These are phyloP conservation scores for Trypanosoma congolense DNA, from an alignment of 208 protist genomes.

Conservation along the genomic window DNA sequence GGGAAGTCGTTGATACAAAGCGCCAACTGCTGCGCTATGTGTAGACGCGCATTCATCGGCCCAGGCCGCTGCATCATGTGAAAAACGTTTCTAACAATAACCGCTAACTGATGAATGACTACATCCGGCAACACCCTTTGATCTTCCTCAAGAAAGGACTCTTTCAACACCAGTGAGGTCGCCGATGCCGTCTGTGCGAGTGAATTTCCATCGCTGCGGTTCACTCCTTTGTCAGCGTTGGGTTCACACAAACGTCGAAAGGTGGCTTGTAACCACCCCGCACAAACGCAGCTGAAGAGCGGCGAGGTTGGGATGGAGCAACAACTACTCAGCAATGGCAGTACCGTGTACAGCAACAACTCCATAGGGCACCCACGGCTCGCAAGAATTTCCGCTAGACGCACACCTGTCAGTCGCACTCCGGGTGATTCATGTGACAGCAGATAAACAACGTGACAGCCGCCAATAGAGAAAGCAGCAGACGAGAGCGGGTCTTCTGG, in stretches of 20 bases:
- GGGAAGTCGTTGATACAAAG: slow-evolving; percentile 15
- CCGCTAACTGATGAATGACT: not conserved
- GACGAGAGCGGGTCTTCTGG: slow-evolving; percentile 10
- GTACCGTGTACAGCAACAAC: slow-evolving; percentile 17
- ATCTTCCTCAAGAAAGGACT: not conserved
- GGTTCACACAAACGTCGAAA: slow-evolving; percentile 3
- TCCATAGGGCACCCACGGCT: slow-evolving; percentile 11
- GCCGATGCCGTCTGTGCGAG: not conserved
- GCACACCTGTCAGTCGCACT: slow-evolving; percentile 31
- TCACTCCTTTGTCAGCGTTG: not conserved
- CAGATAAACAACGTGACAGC: slow-evolving; percentile 24
- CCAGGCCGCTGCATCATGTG: not conserved
- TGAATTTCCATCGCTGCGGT: not conserved
- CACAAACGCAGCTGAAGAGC: slow-evolving; percentile 16
- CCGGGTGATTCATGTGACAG: slow-evolving; percentile 26
- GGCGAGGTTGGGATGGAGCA: not conserved
- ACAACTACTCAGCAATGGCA: slow-evolving; percentile 28
- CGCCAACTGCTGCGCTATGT: slow-evolving; percentile 20
- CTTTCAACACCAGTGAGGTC: not conserved
- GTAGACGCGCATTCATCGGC: not conserved
- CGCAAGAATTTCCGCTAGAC: slow-evolving; percentile 27
- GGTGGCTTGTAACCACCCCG: slow-evolving; percentile 5
- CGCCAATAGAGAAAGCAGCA: slow-evolving; percentile 13
- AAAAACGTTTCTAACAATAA: slow-evolving; percentile 6
- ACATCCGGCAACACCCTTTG: not conserved